Evolutionary conservation across 805 yeast genomes (phyloP).

Genomic region (Geotrichum ghanense): DNA sequence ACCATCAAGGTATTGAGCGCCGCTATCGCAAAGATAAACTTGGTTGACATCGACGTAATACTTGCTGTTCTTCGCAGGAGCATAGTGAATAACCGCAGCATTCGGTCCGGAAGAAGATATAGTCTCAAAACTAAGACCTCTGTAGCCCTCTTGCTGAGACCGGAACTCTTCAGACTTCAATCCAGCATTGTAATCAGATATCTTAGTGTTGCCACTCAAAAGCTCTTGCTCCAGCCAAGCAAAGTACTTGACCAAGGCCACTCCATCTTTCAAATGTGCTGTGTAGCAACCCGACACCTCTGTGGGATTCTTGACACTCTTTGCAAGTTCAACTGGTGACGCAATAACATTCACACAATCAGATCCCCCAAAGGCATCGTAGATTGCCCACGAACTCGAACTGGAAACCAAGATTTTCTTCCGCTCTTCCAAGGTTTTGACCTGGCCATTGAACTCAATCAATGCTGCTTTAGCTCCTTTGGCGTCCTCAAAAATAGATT

Average conservation of each 20-base stretch:
- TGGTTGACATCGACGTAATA: conserved; percentile 53
- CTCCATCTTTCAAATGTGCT: conserved; percentile 80
- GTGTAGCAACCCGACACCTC: conserved; percentile 61
- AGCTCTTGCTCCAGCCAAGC: conserved; percentile 72
- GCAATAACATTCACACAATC: conserved; percentile 31
- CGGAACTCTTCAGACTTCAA: conserved; percentile 39
- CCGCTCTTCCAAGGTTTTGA: conserved; percentile 8
- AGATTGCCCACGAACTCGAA: conserved; percentile 58
- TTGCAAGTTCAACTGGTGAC: conserved; percentile 56
- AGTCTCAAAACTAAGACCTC: conserved; percentile 61
- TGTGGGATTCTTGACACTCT: conserved; percentile 60
- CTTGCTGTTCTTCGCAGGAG: conserved; percentile 45
- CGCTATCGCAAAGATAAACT: conserved; percentile 75
- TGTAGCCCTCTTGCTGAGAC: conserved; percentile 24
- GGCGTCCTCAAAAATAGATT: conserved; percentile 48
- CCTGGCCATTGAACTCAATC: conserved; percentile 5
- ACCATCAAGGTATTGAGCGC: conserved; percentile 87
- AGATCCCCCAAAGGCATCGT: conserved; percentile 35
- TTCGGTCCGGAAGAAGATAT: conserved; percentile 68
- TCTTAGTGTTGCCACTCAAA: conserved; percentile 21
- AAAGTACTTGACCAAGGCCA: conserved; percentile 59
- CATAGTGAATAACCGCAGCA: conserved; percentile 68
- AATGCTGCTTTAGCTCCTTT: conserved; percentile 13
- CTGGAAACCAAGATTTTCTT: conserved; percentile 40
- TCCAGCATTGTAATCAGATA: conserved; percentile 51